Evolutionary conservation across 306 rosid genomes (phyloP), one percentile per base, ranked within the genome.

Genomic region (Lathyrus oleraceus): DNA sequence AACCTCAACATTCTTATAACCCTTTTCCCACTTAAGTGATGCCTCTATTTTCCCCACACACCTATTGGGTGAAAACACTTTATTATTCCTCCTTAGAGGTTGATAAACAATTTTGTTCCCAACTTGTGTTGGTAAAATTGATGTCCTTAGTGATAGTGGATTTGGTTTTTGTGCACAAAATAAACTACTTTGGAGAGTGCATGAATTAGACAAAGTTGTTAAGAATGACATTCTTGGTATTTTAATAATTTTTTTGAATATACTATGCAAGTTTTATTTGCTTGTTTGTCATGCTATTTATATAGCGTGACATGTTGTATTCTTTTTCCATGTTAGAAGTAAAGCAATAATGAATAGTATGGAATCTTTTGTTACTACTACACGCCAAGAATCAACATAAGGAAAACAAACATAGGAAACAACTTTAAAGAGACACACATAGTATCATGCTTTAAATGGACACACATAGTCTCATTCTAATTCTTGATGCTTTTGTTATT

Each of bases 1-100:
- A 61, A 87, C 89, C 79, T 82, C 86, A 9, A 76, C 78, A 40
- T 85, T 86, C 79, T 78, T 84, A 60, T 25, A 73, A 2, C 78
- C 72, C 11, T 59, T 70, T 79, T 80, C 76, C 70, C 91, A 81
- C 71, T 64, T 64, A 7, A 82, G 16, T 10, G 87, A 75, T 16
- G 90, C 79, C 15, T 67, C 40, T 28, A 80, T 70, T 76, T 59
- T 10, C 0, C 75, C 58, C 13, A 65, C 60, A 61, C 61, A 10
- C 27, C 70, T 71, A 65, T 75, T 64, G 5, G 49, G 51, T 54
- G 82, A 67, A 56, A 71, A 8, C 35, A 48, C 44, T 65, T 75
- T 66, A 4, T 58, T 42, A 4, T 58, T 14, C 43, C 63, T 14
- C 52, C 68, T 70, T 6, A 56, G 74, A 51, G 78, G 57, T 19